Evolutionary conservation across 2,329 filamentous ascomycete species (phyloP).

Genomic region (Falciphora oryzae): DNA sequence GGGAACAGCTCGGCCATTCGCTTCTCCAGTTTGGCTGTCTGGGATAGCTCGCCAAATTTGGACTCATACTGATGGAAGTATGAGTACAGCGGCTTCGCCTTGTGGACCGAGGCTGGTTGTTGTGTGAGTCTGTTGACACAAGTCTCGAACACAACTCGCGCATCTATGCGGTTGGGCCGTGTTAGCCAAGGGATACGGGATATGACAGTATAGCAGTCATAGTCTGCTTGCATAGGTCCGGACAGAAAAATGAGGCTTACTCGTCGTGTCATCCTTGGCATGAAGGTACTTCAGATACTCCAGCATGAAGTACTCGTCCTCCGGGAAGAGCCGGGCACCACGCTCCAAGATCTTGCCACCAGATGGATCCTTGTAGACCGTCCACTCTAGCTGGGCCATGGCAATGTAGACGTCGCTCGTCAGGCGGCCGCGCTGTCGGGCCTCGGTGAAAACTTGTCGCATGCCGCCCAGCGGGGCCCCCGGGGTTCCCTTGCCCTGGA

Average conservation of each 20-base stretch:
- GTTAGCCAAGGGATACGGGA: conserved; percentile 13
- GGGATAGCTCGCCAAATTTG: conserved; percentile 84
- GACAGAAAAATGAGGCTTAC: conserved; percentile 46
- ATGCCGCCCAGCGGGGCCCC: conserved; percentile 59
- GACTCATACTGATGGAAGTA: conserved; percentile 97
- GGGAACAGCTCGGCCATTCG: conserved; percentile 94
- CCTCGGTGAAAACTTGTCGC: conserved; percentile 83
- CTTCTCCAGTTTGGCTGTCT: conserved; percentile 85
- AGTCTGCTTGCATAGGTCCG: background rate
- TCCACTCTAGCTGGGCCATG: conserved; percentile 86
- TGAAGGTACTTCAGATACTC: conserved; percentile 96
- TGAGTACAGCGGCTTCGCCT: conserved; percentile 77
- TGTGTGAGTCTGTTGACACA: conserved; percentile 76
- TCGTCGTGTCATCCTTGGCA: conserved; percentile 86
- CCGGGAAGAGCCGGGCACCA: conserved; percentile 86
- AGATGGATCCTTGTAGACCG: conserved; percentile 90
- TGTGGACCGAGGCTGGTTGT: conserved; percentile 66
- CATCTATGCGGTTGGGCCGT: conserved; percentile 51
- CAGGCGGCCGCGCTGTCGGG: conserved; percentile 77
- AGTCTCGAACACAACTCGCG: conserved; percentile 91
- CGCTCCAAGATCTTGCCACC: conserved; percentile 95
- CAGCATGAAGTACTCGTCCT: conserved; percentile 87
- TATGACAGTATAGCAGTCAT: background rate
- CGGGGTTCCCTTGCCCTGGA: conserved; percentile 75
- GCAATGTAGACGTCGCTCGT: conserved; percentile 95